These are phyloP conservation scores for Biscogniauxia marginata DNA, from an alignment of 2,329 filamentous ascomycete species.

Conservation along the genomic window DNA sequence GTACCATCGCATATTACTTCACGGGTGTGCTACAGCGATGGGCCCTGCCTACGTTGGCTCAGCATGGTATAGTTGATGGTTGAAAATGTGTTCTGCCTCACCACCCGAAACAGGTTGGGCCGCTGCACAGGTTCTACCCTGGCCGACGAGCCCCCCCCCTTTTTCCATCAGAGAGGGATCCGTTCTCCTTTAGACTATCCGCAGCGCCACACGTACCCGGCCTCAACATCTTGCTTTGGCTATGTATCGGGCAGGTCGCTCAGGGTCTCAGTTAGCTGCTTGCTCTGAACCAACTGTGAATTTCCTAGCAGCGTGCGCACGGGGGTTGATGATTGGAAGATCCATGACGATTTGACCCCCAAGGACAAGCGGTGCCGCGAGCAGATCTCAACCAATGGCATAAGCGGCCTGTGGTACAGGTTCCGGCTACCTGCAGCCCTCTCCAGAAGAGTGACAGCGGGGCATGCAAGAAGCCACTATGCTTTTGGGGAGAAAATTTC, in stretches of 20 bases:
- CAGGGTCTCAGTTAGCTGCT: constrained; percentile 2
- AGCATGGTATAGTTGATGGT: constrained; percentile 8
- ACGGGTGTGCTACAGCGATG: constrained; percentile 9
- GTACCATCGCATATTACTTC: constrained; percentile 4
- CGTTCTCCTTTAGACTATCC: not conserved
- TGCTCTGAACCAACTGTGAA: not conserved
- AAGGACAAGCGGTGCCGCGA: constrained; percentile 18
- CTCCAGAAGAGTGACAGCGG: constrained; percentile 30
- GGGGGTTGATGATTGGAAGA: constrained; percentile 3
- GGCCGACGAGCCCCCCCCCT: not conserved
- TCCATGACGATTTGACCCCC: constrained; percentile 18
- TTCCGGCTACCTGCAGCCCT: constrained; percentile 27
- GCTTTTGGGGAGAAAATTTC: constrained; percentile 25
- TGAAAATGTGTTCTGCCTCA: not conserved
- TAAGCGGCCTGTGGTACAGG: constrained; percentile 22
- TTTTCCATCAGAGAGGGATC: not conserved
- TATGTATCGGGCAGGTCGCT: not conserved
- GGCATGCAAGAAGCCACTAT: constrained; percentile 25
- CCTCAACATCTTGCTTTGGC: not conserved
- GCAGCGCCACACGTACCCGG: not conserved
- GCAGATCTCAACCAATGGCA: constrained; percentile 23
- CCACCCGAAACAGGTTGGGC: not conserved
- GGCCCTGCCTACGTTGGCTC: constrained; percentile 8
- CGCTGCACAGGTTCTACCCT: not conserved
- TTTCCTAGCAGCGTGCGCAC: not conserved